A percentile compares a stretch with the other conserved stretches of the same genome.
Conservation (phyloP, 2,329 filamentous ascomycete genomes). For the Xylariaceae sp. region DNA sequence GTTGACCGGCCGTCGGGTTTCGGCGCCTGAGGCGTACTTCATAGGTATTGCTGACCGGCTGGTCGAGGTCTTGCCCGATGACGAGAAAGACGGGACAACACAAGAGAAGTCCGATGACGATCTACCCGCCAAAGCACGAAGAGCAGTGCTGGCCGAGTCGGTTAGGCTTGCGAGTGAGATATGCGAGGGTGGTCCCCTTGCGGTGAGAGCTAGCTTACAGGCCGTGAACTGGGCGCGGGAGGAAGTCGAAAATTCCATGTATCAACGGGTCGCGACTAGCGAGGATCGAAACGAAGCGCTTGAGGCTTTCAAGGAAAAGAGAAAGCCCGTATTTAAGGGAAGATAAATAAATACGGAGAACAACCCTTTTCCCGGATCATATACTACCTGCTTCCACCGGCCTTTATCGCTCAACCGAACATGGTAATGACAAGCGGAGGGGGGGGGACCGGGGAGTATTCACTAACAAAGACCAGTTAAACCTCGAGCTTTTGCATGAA, state of each 20-base stretch:
- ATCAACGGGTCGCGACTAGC: conserved; percentile 75
- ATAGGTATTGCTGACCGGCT: conserved; percentile 86
- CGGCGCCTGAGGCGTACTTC: conserved; percentile 82
- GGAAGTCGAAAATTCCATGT: conserved; percentile 80
- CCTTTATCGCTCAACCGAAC: too few species aligned
- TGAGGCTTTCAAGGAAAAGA: conserved; percentile 69
- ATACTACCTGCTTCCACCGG: too few species aligned
- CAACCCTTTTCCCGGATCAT: too few species aligned
- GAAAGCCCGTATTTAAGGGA: conserved; percentile 56
- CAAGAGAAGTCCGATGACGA: conserved; percentile 32
- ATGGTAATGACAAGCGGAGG: too few species aligned
- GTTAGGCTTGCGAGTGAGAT: conserved; percentile 78
- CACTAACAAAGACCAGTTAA: too few species aligned
- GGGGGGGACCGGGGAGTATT: too few species aligned
- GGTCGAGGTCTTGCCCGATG: conserved; percentile 68
- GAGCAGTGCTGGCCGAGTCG: conserved; percentile 68
- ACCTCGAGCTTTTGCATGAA: too few species aligned
- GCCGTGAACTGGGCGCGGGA: conserved; percentile 72
- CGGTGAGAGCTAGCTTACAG: conserved; percentile 71
- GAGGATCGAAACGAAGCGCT: conserved; percentile 87
- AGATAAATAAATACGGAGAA: conserved; percentile 31
- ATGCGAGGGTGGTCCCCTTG: conserved; percentile 83
- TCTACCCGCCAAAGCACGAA: conserved; percentile 56
- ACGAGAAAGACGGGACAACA: conserved; percentile 47
- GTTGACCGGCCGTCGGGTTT: conserved; percentile 81